Conservation (phyloP, 495 filamentous ascomycete species). For the Paragyromitra xinjiangensis region DNA sequence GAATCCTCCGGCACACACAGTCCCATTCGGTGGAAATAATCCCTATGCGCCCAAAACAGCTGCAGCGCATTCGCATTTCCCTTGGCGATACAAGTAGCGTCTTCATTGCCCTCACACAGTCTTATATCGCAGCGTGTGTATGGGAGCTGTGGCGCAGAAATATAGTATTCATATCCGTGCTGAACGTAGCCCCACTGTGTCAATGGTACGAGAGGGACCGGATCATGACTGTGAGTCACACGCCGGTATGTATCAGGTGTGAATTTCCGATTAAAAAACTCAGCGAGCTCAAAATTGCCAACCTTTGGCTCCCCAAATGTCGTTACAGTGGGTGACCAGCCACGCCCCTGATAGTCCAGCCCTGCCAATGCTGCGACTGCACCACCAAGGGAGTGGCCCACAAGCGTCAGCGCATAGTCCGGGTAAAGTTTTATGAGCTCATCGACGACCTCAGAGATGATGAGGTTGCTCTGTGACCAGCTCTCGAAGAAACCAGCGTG, state of each 20-base stretch:
- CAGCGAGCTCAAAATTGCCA: conserved; percentile 76
- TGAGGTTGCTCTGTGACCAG: conserved; percentile 64
- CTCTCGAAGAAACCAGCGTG: conserved; percentile 88
- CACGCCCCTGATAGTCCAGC: conserved; percentile 74
- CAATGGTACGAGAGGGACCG: conserved; percentile 86
- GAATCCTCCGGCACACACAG: conserved; percentile 76
- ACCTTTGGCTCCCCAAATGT: conserved; percentile 92
- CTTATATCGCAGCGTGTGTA: conserved; percentile 73
- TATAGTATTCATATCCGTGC: conserved; percentile 88
- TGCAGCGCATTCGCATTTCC: conserved; percentile 80
- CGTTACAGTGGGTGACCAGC: conserved; percentile 78
- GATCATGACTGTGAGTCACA: conserved; percentile 86
- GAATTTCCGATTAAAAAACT: conserved; percentile 67
- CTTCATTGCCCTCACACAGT: conserved; percentile 74
- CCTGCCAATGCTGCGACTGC: conserved; percentile 89
- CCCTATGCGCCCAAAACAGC: conserved; percentile 91
- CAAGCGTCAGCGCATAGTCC: conserved; percentile 74
- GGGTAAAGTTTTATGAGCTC: conserved; percentile 68
- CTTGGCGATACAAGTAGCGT: conserved; percentile 74
- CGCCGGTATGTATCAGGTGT: conserved; percentile 71
- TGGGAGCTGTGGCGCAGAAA: conserved; percentile 73
- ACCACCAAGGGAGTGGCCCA: conserved; percentile 92
- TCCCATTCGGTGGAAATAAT: conserved; percentile 95
- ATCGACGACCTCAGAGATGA: conserved; percentile 53
- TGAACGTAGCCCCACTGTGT: conserved; percentile 84